Percentiles rank a stretch among this genome's conserved stretches.
Conservation (phyloP, 345 rosid species). For the Brassica incana region DNA sequence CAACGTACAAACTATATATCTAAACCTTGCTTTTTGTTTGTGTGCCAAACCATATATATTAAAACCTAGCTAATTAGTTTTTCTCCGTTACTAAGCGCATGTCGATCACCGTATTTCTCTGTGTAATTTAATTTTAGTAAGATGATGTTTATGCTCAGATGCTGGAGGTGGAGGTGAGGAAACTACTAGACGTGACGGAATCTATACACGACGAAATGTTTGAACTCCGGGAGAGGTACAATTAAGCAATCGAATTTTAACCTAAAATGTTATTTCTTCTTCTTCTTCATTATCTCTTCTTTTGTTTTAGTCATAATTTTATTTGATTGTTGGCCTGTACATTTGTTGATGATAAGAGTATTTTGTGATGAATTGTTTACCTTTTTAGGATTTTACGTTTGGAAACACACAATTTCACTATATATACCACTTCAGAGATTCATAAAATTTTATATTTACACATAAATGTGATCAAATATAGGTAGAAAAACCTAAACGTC, state of each 20-base stretch:
- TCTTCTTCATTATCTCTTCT: too few relatives aligned
- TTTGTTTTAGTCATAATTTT: too few relatives aligned
- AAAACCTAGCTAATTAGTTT: background rate
- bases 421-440: too few relatives aligned
- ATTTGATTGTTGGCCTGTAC: too few relatives aligned
- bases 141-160: conserved; percentile 38
- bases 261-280: background rate
- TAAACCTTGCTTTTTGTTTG: background rate
- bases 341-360: too few relatives aligned
- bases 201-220: conserved; percentile 83
- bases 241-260: background rate
- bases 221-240: conserved; percentile 74
- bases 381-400: too few relatives aligned
- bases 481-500: background rate
- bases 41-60: background rate
- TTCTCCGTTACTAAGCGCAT: background rate
- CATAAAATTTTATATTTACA: too few relatives aligned
- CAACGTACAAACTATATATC: conserved; percentile 44
- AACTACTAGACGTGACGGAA: conserved; percentile 53
- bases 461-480: too few relatives aligned
- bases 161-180: conserved; percentile 71
- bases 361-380: too few relatives aligned
- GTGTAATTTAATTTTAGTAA: background rate
- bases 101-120: background rate
- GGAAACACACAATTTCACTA: too few relatives aligned